A percentile compares a stretch with the other conserved stretches of the same genome.
phyloP scores from a whole-genome alignment of 129 eudicot species.

The Centrapalus pauciflorus region DNA sequence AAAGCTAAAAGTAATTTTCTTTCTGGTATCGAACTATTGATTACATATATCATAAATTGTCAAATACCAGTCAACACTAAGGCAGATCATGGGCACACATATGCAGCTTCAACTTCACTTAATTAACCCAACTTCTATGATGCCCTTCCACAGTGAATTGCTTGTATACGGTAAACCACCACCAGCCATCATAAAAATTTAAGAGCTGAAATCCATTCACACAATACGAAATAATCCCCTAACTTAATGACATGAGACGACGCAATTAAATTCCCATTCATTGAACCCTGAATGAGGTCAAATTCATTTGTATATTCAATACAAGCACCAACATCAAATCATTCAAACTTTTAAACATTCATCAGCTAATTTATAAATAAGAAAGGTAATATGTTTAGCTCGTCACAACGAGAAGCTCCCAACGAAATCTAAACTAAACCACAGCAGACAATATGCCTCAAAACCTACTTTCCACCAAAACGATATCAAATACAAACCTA shows the following conservation, averaged over 20 bases:
- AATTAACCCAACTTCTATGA: neutral
- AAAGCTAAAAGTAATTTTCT: neutral
- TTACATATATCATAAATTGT: neutral
- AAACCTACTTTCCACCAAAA: neutral
- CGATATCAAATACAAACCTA: neutral
- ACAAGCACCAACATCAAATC: neutral
- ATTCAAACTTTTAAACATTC: neutral
- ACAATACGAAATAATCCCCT: neutral
- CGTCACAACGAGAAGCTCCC: neutral
- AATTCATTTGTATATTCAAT: neutral
- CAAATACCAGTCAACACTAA: conserved; percentile 6
- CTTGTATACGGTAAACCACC: neutral
- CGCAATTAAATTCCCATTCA: neutral
- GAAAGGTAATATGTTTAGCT: neutral
- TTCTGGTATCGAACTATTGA: neutral
- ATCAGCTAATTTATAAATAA: neutral
- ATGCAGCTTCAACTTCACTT: neutral
- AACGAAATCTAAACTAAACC: neutral
- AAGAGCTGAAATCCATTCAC: neutral
- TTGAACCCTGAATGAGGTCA: neutral
- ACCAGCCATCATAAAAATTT: neutral
- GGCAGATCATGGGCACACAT: neutral
- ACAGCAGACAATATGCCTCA: conserved; percentile 9
- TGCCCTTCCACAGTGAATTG: neutral
- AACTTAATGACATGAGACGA: neutral